These are phyloP conservation scores for Scheffersomyces segobiensis DNA, from an alignment of 1,139 yeast species.

Conservation along the genomic window DNA sequence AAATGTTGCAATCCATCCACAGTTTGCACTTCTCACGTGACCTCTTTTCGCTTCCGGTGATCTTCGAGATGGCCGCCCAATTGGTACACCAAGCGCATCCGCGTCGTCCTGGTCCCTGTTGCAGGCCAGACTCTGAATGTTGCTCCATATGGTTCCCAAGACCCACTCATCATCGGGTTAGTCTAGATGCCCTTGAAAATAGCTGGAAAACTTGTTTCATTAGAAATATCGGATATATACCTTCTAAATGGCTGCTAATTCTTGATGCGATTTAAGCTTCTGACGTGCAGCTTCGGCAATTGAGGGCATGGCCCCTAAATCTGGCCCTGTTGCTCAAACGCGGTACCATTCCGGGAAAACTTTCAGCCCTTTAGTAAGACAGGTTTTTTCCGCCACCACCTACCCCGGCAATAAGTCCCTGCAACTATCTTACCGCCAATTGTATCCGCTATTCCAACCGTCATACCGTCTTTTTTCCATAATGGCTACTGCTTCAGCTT, in stretches of 20 bases:
- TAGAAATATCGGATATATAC: neutral
- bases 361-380: neutral
- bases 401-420: neutral
- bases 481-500: neutral
- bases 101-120: neutral
- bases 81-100: neutral
- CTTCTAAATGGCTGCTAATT: neutral
- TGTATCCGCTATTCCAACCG: neutral
- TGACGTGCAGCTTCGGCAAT: neutral
- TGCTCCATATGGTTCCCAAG: neutral
- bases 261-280: neutral
- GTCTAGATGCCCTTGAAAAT: neutral
- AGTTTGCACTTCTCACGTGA: constrained; percentile 13
- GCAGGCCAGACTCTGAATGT: neutral
- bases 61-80: neutral
- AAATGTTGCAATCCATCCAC: constrained; percentile 13
- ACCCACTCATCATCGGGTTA: neutral
- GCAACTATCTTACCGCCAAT: neutral
- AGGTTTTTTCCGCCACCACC: neutral
- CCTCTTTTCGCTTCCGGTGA: neutral
- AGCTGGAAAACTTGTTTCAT: neutral
- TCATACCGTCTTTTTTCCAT: neutral
- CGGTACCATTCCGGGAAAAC: neutral
- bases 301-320: neutral
- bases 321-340: neutral